Base-by-base conservation (phyloP, 2,329 filamentous ascomycete genomes). In the Sphaceloma murrayae region DNA sequence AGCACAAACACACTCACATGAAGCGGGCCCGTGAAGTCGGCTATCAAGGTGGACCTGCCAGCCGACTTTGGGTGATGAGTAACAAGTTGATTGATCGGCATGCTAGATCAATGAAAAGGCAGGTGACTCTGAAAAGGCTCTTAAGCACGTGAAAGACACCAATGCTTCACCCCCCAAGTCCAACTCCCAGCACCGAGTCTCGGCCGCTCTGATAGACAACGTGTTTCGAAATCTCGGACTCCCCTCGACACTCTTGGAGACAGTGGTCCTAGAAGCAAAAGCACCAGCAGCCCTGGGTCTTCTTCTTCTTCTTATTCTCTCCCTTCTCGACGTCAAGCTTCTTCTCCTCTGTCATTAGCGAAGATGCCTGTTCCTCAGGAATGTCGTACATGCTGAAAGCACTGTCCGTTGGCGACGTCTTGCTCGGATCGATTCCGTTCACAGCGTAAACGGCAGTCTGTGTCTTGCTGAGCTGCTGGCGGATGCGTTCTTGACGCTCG, bases 401-500 rank as follows among this genome's bases (percentile, higher is more conserved):
- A 29, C 13, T 43, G 8, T 21, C 26, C 9, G 40, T 43, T 18
- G 42, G 42, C 4, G 30, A 34, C 4, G 14, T 10, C 19, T 45
- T 34, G 8, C 10, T 33, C 3, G 30, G 33, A 8, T 17, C 26
- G 17, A 43, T 34, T 10, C 40, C 40, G 27, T 17, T 43, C 4
- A 43, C 40, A 10, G 40, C 40, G 18, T 43, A 43, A 8, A 29
- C 6, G n/a, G 13, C n/a, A 14, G 13, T 34, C 18, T 21, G 30
- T 7, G 16, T 32, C n/a, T 19, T 32, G 29, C 27, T 33, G 24
- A 46, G 16, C 29, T 31, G n/a, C 14, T 47, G 46, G 7, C 39
- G 33, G 17, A 65, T 62, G 10, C 48, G 51, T 48, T 59, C 52
- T 49, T 62, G 61, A 13, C 62, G 53, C 52, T 65, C 62, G 19